Conservation (phyloP, 2,329 filamentous ascomycete species). For the Calonectria naviculata region DNA sequence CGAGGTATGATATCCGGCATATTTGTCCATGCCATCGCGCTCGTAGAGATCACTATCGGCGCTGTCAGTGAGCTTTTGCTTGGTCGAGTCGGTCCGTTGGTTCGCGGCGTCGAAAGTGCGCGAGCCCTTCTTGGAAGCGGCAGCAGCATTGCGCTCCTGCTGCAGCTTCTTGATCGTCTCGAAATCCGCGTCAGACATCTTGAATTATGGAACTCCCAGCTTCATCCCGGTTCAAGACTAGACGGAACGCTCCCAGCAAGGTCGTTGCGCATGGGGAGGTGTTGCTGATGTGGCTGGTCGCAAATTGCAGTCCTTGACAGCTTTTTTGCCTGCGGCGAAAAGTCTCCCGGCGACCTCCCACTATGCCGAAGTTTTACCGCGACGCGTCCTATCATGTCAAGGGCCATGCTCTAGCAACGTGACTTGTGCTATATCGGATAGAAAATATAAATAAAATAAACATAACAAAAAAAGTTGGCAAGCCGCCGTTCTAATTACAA, state of each 20-base stretch:
- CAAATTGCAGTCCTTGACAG: conserved; percentile 43
- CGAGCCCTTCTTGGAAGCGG: conserved; percentile 83
- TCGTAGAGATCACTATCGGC: conserved; percentile 93
- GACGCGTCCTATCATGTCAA: background rate
- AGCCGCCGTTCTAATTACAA: too few species aligned
- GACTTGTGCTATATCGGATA: too few species aligned
- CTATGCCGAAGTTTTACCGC: conserved; percentile 51
- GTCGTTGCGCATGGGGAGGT: conserved; percentile 51
- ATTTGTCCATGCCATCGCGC: conserved; percentile 80
- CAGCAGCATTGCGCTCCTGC: conserved; percentile 90
- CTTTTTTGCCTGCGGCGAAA: conserved; percentile 47
- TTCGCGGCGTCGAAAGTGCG: conserved; percentile 81
- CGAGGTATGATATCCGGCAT: conserved; percentile 89
- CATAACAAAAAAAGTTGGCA: too few species aligned
- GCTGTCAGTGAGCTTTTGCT: conserved; percentile 89
- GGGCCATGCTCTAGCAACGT: too few species aligned
- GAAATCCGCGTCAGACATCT: conserved; percentile 84
- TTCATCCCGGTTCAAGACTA: conserved; percentile 57
- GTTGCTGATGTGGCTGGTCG: conserved; percentile 42
- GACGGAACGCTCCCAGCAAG: conserved; percentile 47
- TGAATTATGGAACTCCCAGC: conserved; percentile 50
- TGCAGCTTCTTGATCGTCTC: conserved; percentile 89
- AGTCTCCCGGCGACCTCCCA: conserved; percentile 33
- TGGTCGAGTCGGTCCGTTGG: conserved; percentile 89
- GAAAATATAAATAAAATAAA: too few species aligned